Percentiles rank a stretch among this genome's conserved stretches.
These are phyloP conservation scores for Trichoderma asperelloides DNA, from an alignment of 495 filamentous ascomycete genomes.

Conservation along the genomic window DNA sequence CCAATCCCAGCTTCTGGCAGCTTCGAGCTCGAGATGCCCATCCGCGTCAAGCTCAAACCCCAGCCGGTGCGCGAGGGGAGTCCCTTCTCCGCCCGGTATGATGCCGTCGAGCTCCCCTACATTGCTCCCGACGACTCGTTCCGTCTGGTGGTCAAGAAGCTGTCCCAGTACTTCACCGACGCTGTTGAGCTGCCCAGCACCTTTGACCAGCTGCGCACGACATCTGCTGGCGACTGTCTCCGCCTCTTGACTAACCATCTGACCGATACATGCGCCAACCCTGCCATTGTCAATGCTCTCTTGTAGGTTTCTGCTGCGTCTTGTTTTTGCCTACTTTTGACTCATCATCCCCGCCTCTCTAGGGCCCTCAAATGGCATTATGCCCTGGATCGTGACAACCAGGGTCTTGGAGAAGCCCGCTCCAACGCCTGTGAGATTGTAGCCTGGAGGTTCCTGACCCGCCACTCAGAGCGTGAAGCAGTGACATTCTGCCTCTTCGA, in stretches of 20 bases:
- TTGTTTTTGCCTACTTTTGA: neutral
- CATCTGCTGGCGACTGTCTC: conserved; percentile 54
- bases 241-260: conserved; percentile 58
- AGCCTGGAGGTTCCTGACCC: conserved; percentile 79
- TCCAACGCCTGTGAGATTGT: conserved; percentile 85
- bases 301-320: conserved; percentile 45
- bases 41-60: conserved; percentile 10
- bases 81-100: conserved; percentile 11
- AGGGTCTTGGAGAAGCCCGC: conserved; percentile 61
- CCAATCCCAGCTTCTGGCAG: neutral
- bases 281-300: conserved; percentile 65
- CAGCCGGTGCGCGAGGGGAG: neutral
- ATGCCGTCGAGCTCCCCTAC: conserved; percentile 39
- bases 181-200: conserved; percentile 59
- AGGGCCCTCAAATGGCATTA: conserved; percentile 82
- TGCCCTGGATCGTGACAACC: conserved; percentile 50
- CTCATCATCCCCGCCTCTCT: neutral
- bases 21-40: neutral
- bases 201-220: conserved; percentile 71
- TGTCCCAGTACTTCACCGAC: conserved; percentile 59
- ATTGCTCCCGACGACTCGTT: conserved; percentile 58
- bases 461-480: conserved; percentile 68
- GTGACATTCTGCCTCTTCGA: conserved; percentile 82
- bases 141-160: conserved; percentile 55
- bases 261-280: conserved; percentile 56